These are phyloP conservation scores for Lentinus brumalis DNA, from an alignment of 768 basidiomycete species.

Conservation along the genomic window DNA sequence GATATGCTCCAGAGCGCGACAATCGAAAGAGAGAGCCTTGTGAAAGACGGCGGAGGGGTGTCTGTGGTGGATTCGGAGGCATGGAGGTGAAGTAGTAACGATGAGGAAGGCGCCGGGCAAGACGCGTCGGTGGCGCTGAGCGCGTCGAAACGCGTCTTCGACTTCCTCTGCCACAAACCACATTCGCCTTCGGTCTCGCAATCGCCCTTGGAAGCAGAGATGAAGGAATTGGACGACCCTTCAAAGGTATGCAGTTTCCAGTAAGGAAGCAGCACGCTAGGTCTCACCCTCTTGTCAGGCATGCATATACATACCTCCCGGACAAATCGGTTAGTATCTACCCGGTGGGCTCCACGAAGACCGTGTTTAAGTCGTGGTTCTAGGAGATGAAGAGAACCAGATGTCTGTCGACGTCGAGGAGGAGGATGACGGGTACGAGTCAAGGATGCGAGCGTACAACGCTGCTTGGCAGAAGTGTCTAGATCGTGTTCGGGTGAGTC, in stretches of 20 bases:
- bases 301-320: constrained; percentile 26
- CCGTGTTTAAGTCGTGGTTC: background rate
- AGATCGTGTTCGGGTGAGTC: constrained; percentile 52
- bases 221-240: constrained; percentile 24
- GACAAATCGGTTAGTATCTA: background rate
- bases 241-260: constrained; percentile 13
- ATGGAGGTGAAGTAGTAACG: background rate
- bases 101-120: background rate
- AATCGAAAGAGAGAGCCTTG: constrained; percentile 88
- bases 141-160: background rate
- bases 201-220: background rate
- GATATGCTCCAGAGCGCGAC: constrained; percentile 72
- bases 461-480: constrained; percentile 63
- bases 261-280: background rate
- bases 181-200: background rate
- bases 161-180: background rate
- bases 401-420: background rate
- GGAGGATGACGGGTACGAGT: constrained; percentile 28
- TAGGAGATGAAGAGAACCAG: background rate
- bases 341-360: background rate
- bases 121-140: constrained; percentile 1
- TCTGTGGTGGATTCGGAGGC: constrained; percentile 53
- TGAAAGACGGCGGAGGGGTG: constrained; percentile 86
- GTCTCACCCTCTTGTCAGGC: constrained; percentile 10
- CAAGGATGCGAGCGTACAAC: constrained; percentile 56